Percentiles rank a stretch among this genome's conserved stretches.
These are phyloP conservation scores for Teunomyces aglyptinius DNA, from an alignment of 805 yeast genomes.

Conservation along the genomic window DNA sequence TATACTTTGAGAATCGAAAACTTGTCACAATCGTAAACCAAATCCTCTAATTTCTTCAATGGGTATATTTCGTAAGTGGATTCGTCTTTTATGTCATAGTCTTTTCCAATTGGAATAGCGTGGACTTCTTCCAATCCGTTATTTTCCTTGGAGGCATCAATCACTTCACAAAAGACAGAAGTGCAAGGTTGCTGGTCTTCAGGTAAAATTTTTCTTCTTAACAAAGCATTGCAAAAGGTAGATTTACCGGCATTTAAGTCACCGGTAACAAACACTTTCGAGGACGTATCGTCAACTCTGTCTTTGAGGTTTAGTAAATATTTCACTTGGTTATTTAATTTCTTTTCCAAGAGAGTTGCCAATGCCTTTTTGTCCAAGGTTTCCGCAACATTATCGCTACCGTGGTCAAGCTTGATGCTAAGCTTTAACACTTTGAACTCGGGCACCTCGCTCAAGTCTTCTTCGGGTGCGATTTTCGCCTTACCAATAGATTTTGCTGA, in stretches of 20 bases:
- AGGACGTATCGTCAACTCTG: slow-evolving; percentile 85
- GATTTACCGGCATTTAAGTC: slow-evolving; percentile 97
- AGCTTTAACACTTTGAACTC: slow-evolving; percentile 63
- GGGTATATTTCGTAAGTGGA: slow-evolving; percentile 59
- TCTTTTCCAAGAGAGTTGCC: slow-evolving; percentile 66
- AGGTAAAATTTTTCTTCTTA: slow-evolving; percentile 76
- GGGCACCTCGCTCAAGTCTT: slow-evolving; percentile 21
- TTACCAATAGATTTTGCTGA: slow-evolving; percentile 16
- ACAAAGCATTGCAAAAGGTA: slow-evolving; percentile 87
- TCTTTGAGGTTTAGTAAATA: slow-evolving; percentile 73
- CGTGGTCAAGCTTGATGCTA: slow-evolving; percentile 55
- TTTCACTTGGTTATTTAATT: slow-evolving; percentile 59
- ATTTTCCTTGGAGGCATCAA: slow-evolving; percentile 73
- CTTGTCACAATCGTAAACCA: slow-evolving; percentile 72
- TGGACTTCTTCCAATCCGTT: slow-evolving; percentile 84
- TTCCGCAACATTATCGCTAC: slow-evolving; percentile 44
- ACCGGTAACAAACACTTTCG: slow-evolving; percentile 95
- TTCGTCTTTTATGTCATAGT: slow-evolving; percentile 55
- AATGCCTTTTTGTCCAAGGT: slow-evolving; percentile 66
- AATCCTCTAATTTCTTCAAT: slow-evolving; percentile 56
- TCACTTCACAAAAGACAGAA: slow-evolving; percentile 90
- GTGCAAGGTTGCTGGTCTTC: slow-evolving; percentile 99
- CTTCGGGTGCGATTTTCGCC: slow-evolving; percentile 12
- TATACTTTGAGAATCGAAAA: slow-evolving; percentile 78
- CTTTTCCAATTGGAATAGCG: slow-evolving; percentile 65